These are phyloP conservation scores for Psilocybe tampanensis DNA, from an alignment of 768 basidiomycete species.

Conservation along the genomic window DNA sequence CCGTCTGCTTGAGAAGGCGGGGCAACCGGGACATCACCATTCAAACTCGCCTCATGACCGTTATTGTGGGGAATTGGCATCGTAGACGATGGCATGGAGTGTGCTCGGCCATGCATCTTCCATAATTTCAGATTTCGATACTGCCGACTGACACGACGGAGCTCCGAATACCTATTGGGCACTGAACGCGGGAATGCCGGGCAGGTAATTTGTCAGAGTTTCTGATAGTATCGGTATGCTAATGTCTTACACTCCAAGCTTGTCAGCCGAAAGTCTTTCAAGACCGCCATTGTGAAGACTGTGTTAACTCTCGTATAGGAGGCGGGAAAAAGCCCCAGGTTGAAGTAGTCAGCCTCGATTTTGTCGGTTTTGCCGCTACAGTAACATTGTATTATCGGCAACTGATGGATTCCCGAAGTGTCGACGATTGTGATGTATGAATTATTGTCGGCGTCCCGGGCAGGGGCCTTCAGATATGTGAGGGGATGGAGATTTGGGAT, in stretches of 20 bases:
- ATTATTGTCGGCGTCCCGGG: too few species aligned
- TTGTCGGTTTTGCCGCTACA: too few species aligned
- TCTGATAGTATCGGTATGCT: constrained; percentile 10
- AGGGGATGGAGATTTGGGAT: too few species aligned
- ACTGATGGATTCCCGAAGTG: too few species aligned
- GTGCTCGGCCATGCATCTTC: not conserved
- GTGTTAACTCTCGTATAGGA: constrained; percentile 4
- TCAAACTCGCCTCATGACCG: too few species aligned
- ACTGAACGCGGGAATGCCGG: constrained; percentile 4
- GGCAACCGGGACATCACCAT: too few species aligned
- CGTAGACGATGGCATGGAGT: not conserved
- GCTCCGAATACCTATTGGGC: constrained; percentile 18
- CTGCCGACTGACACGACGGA: constrained; percentile 14
- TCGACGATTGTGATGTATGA: too few species aligned
- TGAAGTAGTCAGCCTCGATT: not conserved
- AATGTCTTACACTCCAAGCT: constrained; percentile 14
- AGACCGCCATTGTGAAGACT: constrained; percentile 12
- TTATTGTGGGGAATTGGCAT: too few species aligned
- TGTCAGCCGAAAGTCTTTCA: constrained; percentile 7
- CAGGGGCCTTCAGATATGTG: too few species aligned
- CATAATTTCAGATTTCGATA: constrained; percentile 15
- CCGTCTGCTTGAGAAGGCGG: too few species aligned
- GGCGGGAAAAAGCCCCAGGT: constrained; percentile 7
- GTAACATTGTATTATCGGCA: too few species aligned
- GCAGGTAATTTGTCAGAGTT: constrained; percentile 9